These are phyloP conservation scores for Candida hungchunana DNA, from an alignment of 805 yeast genomes.

Conservation along the genomic window DNA sequence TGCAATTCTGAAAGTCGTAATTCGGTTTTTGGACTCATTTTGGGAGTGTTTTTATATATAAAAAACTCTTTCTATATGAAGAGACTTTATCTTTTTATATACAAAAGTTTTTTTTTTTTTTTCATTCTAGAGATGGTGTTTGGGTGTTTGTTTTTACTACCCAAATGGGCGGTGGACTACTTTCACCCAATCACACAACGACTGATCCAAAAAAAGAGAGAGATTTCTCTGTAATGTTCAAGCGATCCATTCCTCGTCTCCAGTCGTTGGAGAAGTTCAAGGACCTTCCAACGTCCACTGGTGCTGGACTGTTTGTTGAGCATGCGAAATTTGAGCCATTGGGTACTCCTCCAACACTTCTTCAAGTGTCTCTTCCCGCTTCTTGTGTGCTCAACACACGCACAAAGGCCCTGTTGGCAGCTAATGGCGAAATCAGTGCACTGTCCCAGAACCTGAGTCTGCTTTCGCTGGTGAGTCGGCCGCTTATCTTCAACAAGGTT, in stretches of 20 bases:
- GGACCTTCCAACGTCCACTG: constrained; percentile 20
- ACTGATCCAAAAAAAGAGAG: neutral
- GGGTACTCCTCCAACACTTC: constrained; percentile 26
- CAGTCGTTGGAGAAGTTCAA: constrained; percentile 4
- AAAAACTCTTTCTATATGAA: too few species aligned
- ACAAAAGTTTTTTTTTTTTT: too few species aligned
- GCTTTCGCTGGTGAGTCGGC: constrained; percentile 12
- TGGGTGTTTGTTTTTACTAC: too few species aligned
- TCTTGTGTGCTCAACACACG: constrained; percentile 22
- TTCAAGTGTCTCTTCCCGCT: constrained; percentile 25
- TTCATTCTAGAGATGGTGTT: too few species aligned
- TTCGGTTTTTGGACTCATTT: neutral
- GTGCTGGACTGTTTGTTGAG: constrained; percentile 29
- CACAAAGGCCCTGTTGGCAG: constrained; percentile 21
- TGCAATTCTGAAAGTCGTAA: constrained; percentile 11
- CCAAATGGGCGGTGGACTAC: too few species aligned
- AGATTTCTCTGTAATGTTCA: neutral
- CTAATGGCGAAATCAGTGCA: constrained; percentile 15
- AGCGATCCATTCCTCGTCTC: constrained; percentile 2
- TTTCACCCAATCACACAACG: too few species aligned
- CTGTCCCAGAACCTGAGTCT: constrained; percentile 7
- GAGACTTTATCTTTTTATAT: too few species aligned
- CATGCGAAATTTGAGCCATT: constrained; percentile 28
- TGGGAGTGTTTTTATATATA: neutral
- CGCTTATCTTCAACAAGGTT: constrained; percentile 17